Percentiles rank a stretch among this genome's conserved stretches.
Conservation (phyloP, 345 rosid genomes). For the Linum trigynum region DNA sequence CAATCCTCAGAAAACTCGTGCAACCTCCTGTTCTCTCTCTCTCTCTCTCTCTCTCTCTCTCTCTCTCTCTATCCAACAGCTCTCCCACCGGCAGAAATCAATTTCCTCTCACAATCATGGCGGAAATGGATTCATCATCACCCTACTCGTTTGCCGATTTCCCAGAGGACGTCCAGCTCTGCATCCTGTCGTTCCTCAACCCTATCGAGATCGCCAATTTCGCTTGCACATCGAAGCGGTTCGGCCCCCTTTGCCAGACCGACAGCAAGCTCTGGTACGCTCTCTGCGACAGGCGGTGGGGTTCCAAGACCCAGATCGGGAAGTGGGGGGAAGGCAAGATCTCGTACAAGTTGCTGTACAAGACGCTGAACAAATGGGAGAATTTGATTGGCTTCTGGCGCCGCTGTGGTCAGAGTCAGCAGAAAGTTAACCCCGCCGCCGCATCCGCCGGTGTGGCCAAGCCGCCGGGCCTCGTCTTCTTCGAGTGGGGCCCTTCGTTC, state of each 20-base stretch:
- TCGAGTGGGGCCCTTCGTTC: slow-evolving; percentile 83
- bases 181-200: slow-evolving; percentile 61
- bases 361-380: slow-evolving; percentile 49
- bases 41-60: not conserved
- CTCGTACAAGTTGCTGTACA: slow-evolving; percentile 52
- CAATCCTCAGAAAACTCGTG: no score
- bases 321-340: slow-evolving; percentile 66
- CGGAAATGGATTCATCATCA: slow-evolving; percentile 7
- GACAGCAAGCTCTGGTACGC: slow-evolving; percentile 65
- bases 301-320: slow-evolving; percentile 54
- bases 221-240: slow-evolving; percentile 74
- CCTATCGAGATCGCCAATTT: slow-evolving; percentile 58
- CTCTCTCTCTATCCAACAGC: not conserved
- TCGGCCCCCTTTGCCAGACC: slow-evolving; percentile 41
- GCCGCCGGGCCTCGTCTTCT: slow-evolving; percentile 51
- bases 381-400: slow-evolving; percentile 92
- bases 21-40: not conserved
- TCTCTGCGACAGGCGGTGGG: slow-evolving; percentile 74
- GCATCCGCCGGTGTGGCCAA: slow-evolving; percentile 9
- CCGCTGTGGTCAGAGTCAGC: slow-evolving; percentile 47
- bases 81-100: not conserved
- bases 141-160: slow-evolving; percentile 43
- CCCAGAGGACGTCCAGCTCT: slow-evolving; percentile 79
- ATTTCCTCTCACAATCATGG: not conserved
- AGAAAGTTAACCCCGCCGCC: slow-evolving; percentile 12